phyloP scores from a whole-genome alignment of 2,329 filamentous ascomycete genomes.

The Aspergillus pseudonomiae region DNA sequence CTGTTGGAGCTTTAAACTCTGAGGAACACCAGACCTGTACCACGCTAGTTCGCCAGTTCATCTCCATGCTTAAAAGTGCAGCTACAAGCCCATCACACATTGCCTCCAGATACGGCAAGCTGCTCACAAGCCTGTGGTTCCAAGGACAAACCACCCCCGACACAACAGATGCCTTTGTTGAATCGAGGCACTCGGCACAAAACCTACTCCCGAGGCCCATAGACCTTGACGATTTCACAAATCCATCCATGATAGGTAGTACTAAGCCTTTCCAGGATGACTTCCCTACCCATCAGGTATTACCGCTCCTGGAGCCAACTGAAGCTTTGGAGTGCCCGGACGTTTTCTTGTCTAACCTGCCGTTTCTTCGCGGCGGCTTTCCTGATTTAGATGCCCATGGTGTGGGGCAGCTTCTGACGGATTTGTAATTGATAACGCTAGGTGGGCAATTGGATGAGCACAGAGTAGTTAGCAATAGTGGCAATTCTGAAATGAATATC shows the following conservation, averaged over 20 bases:
- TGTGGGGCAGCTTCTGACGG: slow-evolving; percentile 1
- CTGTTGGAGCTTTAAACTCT: slow-evolving; percentile 8
- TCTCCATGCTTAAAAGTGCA: slow-evolving; percentile 12
- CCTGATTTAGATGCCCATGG: background rate
- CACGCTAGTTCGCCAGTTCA: slow-evolving; percentile 10
- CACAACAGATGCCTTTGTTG: no score
- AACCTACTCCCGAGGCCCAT: background rate
- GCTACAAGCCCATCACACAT: slow-evolving; percentile 14
- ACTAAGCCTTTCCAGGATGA: background rate
- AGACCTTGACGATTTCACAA: background rate
- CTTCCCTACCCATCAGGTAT: background rate
- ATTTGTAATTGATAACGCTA: background rate
- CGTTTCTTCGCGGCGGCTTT: slow-evolving; percentile 1
- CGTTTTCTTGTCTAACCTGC: background rate
- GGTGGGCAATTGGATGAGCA: background rate
- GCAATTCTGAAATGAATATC: background rate
- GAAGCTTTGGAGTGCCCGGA: background rate
- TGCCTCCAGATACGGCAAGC: slow-evolving; percentile 5
- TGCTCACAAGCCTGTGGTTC: slow-evolving; percentile 16
- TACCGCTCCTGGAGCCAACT: background rate
- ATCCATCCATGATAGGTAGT: background rate
- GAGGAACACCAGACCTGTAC: slow-evolving; percentile 5
- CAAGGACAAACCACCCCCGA: background rate
- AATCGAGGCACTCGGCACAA: background rate
- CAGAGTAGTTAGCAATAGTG: background rate